Conservation (phyloP, 163 green algal genomes). For the Scenedesmus sp. region DNA sequence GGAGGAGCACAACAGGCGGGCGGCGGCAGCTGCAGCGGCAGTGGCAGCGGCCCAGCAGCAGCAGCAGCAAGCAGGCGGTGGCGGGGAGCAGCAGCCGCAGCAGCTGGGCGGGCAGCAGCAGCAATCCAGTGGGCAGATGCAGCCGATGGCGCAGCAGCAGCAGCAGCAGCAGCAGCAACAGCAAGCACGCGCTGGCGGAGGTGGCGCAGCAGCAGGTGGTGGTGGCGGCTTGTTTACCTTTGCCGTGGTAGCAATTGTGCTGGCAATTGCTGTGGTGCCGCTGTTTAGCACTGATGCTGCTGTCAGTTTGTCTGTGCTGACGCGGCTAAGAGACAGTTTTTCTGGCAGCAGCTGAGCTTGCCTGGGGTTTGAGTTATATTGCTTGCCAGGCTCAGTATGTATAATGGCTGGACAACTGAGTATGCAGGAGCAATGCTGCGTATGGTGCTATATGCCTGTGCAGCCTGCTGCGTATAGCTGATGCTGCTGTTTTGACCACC, state of each 20-base stretch:
- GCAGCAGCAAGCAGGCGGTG: constrained; percentile 27
- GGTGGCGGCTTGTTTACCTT: constrained; percentile 48
- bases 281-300: constrained; percentile 41
- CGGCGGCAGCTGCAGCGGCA: background rate
- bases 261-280: constrained; percentile 62
- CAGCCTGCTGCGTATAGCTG: too few species aligned
- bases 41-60: constrained; percentile 19
- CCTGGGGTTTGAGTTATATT: too few species aligned
- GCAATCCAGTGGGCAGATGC: constrained; percentile 1
- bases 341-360: constrained; percentile 25
- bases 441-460: too few species aligned
- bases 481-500: too few species aligned
- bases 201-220: constrained; percentile 6
- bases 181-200: background rate
- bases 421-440: too few species aligned
- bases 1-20: constrained; percentile 56
- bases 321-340: background rate
- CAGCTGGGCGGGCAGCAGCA: constrained; percentile 6
- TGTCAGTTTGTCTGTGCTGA: constrained; percentile 8
- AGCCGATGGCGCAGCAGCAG: background rate
- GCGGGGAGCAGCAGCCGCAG: background rate
- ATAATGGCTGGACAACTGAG: background rate
- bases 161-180: background rate
- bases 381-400: background rate
- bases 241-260: constrained; percentile 57